Percentiles rank a stretch among this genome's conserved stretches.
Evolutionary conservation across 176 grass and related monocot species (phyloP).

Genomic region (Otatea glauca): DNA sequence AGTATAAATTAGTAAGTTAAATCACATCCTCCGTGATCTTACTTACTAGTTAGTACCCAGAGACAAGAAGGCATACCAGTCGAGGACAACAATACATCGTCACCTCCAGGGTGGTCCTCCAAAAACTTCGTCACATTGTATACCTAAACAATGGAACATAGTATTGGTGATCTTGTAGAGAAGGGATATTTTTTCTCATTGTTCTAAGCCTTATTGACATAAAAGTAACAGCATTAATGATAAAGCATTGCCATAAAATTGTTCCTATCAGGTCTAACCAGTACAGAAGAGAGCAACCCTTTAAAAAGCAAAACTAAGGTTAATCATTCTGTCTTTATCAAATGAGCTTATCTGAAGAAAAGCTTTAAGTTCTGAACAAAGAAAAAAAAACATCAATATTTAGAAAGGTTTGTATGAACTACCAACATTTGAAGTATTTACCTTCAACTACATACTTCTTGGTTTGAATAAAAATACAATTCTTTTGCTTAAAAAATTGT

Average conservation of each 20-base stretch:
- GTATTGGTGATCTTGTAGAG: background rate
- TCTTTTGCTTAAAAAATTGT: background rate
- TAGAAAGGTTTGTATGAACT: background rate
- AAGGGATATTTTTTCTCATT: background rate
- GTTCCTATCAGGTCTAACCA: background rate
- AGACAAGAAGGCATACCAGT: conserved; percentile 57
- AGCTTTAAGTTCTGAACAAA: background rate
- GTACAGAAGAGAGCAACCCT: background rate
- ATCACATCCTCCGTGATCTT: background rate
- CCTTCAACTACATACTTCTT: background rate
- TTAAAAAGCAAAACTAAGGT: background rate
- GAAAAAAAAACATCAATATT: background rate
- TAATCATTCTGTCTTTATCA: background rate
- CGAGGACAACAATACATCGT: conserved; percentile 82
- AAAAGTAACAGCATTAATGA: background rate
- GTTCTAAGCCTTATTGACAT: too few species aligned
- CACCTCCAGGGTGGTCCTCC: conserved; percentile 87
- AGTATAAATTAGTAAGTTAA: background rate
- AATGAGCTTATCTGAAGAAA: background rate
- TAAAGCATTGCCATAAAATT: background rate
- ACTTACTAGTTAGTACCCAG: background rate
- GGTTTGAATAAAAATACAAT: background rate
- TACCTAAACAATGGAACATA: conserved; percentile 47
- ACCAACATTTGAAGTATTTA: background rate
- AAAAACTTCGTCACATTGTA: conserved; percentile 82